These are phyloP conservation scores for Acer saccharum DNA, from an alignment of 345 rosid genomes.

Conservation along the genomic window DNA sequence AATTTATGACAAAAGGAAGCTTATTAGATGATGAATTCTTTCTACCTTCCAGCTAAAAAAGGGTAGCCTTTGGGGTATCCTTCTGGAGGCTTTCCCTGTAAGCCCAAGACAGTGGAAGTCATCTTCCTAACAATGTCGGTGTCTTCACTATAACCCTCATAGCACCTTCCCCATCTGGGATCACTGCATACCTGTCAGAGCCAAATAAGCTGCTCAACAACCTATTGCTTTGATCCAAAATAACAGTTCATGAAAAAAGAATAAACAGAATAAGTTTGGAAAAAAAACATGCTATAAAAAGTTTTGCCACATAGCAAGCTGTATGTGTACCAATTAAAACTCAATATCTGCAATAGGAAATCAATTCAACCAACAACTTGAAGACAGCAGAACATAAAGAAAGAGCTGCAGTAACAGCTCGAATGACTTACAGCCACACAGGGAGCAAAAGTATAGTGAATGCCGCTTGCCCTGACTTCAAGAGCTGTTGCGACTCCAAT, in stretches of 20 bases:
- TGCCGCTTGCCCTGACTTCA: constrained; percentile 85
- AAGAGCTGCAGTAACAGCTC: neutral
- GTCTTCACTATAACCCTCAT: constrained; percentile 82
- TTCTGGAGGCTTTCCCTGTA: constrained; percentile 82
- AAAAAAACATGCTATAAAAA: neutral
- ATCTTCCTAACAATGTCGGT: constrained; percentile 63
- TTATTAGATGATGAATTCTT: constrained; percentile 12
- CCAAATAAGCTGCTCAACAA: constrained; percentile 20
- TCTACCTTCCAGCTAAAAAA: constrained; percentile 77
- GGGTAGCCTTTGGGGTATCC: constrained; percentile 79
- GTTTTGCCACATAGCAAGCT: neutral
- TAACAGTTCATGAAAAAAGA: neutral
- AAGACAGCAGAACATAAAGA: neutral
- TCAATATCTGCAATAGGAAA: neutral
- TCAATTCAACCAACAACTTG: neutral
- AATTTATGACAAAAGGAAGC: neutral
- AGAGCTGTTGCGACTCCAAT: constrained; percentile 82
- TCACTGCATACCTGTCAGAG: constrained; percentile 66
- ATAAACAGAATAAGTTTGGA: neutral
- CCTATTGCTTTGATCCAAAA: neutral
- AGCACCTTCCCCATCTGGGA: constrained; percentile 90
- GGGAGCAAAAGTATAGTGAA: constrained; percentile 83
- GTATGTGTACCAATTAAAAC: neutral
- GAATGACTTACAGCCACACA: constrained; percentile 73
- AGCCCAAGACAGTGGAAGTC: constrained; percentile 59